These are phyloP conservation scores for Talaromyces amestolkiae DNA, from an alignment of 2,329 filamentous ascomycete genomes.

Conservation along the genomic window DNA sequence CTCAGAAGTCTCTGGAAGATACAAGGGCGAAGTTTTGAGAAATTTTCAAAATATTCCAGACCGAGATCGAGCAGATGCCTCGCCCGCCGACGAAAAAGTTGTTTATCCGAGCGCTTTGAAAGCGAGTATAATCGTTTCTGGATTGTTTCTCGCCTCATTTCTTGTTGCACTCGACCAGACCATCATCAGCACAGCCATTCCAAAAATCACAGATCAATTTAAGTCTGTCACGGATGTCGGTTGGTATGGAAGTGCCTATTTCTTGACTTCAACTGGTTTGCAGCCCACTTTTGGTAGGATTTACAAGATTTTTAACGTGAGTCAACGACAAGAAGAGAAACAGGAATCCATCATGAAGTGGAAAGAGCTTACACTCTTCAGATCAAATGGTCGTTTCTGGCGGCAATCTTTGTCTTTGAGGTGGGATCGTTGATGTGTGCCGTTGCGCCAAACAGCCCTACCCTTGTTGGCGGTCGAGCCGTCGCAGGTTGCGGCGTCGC, in stretches of 20 bases:
- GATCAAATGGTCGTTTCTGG: constrained; percentile 44
- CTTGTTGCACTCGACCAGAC: constrained; percentile 43
- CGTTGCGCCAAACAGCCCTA: constrained; percentile 32
- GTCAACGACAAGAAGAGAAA: neutral
- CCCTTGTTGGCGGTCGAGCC: constrained; percentile 40
- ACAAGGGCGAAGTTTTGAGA: neutral
- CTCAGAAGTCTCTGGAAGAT: neutral
- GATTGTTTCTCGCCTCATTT: constrained; percentile 23
- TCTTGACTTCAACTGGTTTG: constrained; percentile 44
- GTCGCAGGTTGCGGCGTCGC: constrained; percentile 36
- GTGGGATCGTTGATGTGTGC: constrained; percentile 41
- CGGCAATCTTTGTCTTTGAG: constrained; percentile 42
- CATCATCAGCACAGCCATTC: constrained; percentile 48
- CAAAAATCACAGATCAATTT: constrained; percentile 49
- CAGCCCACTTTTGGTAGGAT: constrained; percentile 45
- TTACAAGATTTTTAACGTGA: constrained; percentile 30
- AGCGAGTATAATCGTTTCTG: neutral
- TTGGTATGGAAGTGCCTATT: constrained; percentile 29
- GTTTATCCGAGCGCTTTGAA: neutral
- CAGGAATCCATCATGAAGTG: neutral
- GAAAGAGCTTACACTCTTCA: neutral
- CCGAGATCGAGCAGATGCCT: neutral
- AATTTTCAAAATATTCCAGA: neutral
- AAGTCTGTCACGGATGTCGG: constrained; percentile 47
- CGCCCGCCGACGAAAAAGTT: neutral